These are phyloP conservation scores for Eucalyptus curtisii DNA, from an alignment of 345 rosid species.

Conservation along the genomic window DNA sequence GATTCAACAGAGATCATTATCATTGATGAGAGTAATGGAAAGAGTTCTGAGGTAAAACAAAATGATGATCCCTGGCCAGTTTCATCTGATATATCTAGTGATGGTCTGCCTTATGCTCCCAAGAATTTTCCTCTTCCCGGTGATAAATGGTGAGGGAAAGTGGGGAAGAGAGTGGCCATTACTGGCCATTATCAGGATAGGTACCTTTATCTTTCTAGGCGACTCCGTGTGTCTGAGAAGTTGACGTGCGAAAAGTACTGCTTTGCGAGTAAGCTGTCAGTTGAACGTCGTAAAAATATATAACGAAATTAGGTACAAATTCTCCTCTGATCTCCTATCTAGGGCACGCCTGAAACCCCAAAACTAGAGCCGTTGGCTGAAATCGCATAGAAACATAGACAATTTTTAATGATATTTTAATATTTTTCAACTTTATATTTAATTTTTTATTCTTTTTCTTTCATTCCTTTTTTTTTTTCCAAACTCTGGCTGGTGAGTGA, in stretches of 20 bases:
- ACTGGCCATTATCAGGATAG: conserved; percentile 42
- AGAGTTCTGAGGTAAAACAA: neutral
- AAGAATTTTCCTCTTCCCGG: conserved; percentile 18
- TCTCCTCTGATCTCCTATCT: too few relatives aligned
- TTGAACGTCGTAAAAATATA: conserved; percentile 22
- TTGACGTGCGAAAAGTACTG: conserved; percentile 4
- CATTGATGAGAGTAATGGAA: conserved; percentile 12
- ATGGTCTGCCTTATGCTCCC: neutral
- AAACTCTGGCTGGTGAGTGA: too few relatives aligned
- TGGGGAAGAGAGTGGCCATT: conserved; percentile 39
- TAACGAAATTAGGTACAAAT: too few relatives aligned
- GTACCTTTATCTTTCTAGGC: conserved; percentile 54
- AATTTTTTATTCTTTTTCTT: too few relatives aligned
- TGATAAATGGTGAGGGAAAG: conserved; percentile 73
- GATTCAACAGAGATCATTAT: neutral
- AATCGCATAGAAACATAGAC: too few relatives aligned
- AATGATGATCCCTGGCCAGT: conserved; percentile 4
- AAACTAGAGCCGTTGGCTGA: too few relatives aligned
- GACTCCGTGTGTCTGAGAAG: conserved; percentile 5
- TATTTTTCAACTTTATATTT: too few relatives aligned
- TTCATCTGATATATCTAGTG: conserved; percentile 25
- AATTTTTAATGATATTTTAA: too few relatives aligned
- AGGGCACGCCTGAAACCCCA: too few relatives aligned
- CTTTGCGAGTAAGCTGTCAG: conserved; percentile 49
- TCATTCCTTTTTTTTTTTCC: too few relatives aligned